Percentiles rank a stretch among this genome's conserved stretches.
These are phyloP conservation scores for Chrysosporium queenslandicum DNA, from an alignment of 2,329 filamentous ascomycete genomes.

Conservation along the genomic window DNA sequence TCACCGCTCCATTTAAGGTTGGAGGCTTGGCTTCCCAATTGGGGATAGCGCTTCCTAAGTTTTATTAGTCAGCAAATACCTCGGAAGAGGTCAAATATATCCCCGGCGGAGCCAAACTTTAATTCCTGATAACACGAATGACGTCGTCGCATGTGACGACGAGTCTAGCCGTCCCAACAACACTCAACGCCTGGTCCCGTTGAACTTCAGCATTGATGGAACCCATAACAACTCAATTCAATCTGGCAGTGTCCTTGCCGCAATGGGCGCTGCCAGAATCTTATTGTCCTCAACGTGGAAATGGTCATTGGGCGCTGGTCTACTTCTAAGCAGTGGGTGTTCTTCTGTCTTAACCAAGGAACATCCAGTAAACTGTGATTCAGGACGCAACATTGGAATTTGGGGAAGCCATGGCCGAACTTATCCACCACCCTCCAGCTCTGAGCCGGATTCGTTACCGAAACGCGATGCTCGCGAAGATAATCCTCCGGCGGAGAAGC, in stretches of 20 bases:
- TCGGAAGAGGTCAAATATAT: too few species aligned
- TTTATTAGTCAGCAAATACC: too few species aligned
- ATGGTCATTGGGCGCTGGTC: conserved; percentile 27
- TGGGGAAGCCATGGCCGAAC: conserved; percentile 7
- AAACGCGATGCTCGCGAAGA: conserved; percentile 17
- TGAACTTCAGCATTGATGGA: conserved; percentile 4
- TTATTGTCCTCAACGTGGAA: conserved; percentile 30
- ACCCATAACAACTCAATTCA: background rate
- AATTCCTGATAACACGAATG: background rate
- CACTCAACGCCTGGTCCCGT: background rate
- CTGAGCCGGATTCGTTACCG: background rate
- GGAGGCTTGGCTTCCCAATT: background rate
- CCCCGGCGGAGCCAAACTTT: too few species aligned
- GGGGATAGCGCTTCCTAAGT: background rate
- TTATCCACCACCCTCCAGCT: background rate
- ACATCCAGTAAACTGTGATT: conserved; percentile 14
- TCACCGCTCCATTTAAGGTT: too few species aligned
- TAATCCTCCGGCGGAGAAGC: conserved; percentile 15
- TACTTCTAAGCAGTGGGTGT: conserved; percentile 22
- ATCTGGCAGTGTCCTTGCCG: conserved; percentile 20
- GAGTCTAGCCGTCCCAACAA: background rate
- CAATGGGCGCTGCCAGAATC: conserved; percentile 29
- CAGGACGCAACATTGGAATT: conserved; percentile 12
- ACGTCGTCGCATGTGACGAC: background rate
- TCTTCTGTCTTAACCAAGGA: conserved; percentile 17